A percentile compares a stretch with the other conserved stretches of the same genome.
These are phyloP conservation scores for Prunus armeniaca DNA, from an alignment of 306 rosid genomes.

Conservation along the genomic window DNA sequence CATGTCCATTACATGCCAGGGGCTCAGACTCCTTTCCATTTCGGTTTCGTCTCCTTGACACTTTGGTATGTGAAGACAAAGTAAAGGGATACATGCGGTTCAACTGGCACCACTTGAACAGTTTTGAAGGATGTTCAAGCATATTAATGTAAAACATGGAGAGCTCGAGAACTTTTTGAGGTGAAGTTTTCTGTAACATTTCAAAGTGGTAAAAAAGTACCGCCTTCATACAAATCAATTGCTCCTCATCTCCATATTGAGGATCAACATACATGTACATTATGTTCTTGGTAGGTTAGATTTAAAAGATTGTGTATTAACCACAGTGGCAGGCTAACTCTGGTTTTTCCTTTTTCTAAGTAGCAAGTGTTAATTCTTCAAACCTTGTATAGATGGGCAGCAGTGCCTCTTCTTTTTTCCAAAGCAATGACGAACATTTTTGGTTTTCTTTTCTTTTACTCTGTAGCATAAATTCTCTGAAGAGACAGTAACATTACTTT, in stretches of 20 bases:
- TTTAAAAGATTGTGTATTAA: slow-evolving; percentile 32
- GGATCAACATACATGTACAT: slow-evolving; percentile 40
- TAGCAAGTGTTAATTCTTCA: slow-evolving; percentile 12
- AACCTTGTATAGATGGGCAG: slow-evolving; percentile 34
- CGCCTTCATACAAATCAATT: slow-evolving; percentile 17
- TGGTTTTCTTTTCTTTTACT: not conserved
- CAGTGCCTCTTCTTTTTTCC: slow-evolving; percentile 9
- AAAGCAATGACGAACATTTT: not conserved
- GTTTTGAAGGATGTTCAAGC: slow-evolving; percentile 32
- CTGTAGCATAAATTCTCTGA: not conserved
- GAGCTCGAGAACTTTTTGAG: slow-evolving; percentile 10
- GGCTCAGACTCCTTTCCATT: slow-evolving; percentile 7
- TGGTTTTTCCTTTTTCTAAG: not conserved
- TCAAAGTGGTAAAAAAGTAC: slow-evolving; percentile 15
- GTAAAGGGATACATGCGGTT: slow-evolving; percentile 1
- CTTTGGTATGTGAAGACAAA: slow-evolving; percentile 1
- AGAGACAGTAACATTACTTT: not conserved
- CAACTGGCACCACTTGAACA: slow-evolving; percentile 20
- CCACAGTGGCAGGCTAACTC: slow-evolving; percentile 25
- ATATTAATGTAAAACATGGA: not conserved
- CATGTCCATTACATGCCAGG: not conserved
- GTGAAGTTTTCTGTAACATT: slow-evolving; percentile 17
- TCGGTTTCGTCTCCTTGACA: slow-evolving; percentile 25
- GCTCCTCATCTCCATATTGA: slow-evolving; percentile 10
- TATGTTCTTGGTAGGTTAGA: slow-evolving; percentile 33